Base-by-base conservation (phyloP, 345 rosid genomes). In the Eucalyptus grandis region DNA sequence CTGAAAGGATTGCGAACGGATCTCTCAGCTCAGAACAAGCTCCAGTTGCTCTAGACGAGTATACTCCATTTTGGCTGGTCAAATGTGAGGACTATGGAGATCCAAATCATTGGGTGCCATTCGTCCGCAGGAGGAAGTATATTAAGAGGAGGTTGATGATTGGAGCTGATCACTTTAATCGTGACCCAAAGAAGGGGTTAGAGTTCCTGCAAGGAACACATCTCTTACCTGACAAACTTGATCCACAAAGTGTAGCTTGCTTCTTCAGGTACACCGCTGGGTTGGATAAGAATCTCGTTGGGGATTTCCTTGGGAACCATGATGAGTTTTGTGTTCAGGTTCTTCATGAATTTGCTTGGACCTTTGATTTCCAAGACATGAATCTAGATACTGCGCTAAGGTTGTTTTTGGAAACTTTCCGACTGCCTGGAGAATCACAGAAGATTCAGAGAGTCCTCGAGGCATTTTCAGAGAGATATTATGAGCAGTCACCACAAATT, bases 81-180 rank as follows among this genome's bases (percentile, higher is more conserved):
- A 97, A 96, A 91, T 97, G 99, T 90, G 97, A 96, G 54, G 93
- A 95, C 90, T 98, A 97, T 87, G 88, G 89, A 91, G 99, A 96
- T 93, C 96, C 99, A 56, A 90, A 89, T 91, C 95, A 95, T 87
- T 98, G 99, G 99, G 99, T 98, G 89, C 95, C 97, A 81, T 97
- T 98, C 93, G 98, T 95, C 89, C 96, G 98, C 10, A 92, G 96
- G 91, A 96, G 96, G 91, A 98, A 97, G 93, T 96, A 96, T 91
- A 97, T 97, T 87, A 98, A 98, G 94, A 97, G 99, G 93, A 95
- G 99, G 91, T 94, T 98, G 90, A 98, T 97, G 99, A 96, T 98
- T 91, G 99, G 99, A 89, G 99, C 99, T 89, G 99, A 98, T 95
- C 99, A 98, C 92, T 98, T 98, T 89, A 98, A 98, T 92, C 98